Evolutionary conservation across 2,329 filamentous ascomycete genomes (phyloP).

Genomic region (Eutypa lata): DNA sequence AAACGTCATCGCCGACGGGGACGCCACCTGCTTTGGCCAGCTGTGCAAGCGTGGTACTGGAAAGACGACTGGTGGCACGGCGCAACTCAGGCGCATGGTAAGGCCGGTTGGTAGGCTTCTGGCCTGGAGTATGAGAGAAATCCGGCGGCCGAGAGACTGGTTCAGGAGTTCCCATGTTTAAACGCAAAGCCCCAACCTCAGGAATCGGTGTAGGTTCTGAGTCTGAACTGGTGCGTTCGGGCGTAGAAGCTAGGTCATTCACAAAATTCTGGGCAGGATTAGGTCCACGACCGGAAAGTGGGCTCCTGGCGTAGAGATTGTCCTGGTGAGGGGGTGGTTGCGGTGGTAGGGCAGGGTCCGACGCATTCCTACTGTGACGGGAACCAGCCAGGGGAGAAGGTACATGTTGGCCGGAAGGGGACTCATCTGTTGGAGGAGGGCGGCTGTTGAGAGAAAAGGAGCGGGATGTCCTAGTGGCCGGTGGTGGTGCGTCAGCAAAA

Average conservation of each 20-base stretch:
- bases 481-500: constrained; percentile 51
- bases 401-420: constrained; percentile 40
- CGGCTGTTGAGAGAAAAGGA: constrained; percentile 45
- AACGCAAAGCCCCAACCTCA: constrained; percentile 53
- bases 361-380: constrained; percentile 45
- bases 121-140: constrained; percentile 72
- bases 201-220: constrained; percentile 50
- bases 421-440: constrained; percentile 46
- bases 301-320: constrained; percentile 24
- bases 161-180: constrained; percentile 62
- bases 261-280: constrained; percentile 36
- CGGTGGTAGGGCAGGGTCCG: constrained; percentile 35
- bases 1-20: constrained; percentile 31
- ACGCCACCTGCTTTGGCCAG: constrained; percentile 67
- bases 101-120: constrained; percentile 66
- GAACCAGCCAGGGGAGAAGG: constrained; percentile 32
- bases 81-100: constrained; percentile 75
- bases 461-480: constrained; percentile 42
- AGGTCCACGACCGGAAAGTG: constrained; percentile 30
- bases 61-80: constrained; percentile 80
- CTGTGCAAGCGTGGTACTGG: constrained; percentile 75
- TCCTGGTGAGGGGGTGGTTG: constrained; percentile 21
- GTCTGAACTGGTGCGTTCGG: constrained; percentile 56
- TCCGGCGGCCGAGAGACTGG: constrained; percentile 76
- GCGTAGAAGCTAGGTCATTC: constrained; percentile 43